A percentile compares a stretch with the other conserved stretches of the same genome.
Conservation (phyloP, 2,329 filamentous ascomycete species). For the Beauveria varroae region DNA sequence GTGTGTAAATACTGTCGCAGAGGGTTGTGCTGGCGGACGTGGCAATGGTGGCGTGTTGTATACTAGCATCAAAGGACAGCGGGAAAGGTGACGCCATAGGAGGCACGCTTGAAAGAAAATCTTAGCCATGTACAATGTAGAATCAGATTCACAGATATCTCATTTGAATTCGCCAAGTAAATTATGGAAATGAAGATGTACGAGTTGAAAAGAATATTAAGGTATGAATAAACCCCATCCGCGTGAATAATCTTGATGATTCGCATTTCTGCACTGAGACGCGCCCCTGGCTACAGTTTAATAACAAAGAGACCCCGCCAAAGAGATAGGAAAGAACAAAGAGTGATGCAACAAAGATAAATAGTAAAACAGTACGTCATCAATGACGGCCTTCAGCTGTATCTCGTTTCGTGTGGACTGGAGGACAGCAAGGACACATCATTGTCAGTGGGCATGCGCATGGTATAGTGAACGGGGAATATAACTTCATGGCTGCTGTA, state of each 20-base stretch:
- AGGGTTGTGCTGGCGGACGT: background rate
- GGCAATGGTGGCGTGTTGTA: background rate
- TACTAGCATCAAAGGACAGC: background rate
- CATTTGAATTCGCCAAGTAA: background rate
- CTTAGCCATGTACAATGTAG: constrained; percentile 2
- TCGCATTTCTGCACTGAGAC: too few relatives aligned
- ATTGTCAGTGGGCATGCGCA: too few relatives aligned
- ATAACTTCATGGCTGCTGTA: too few relatives aligned
- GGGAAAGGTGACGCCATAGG: background rate
- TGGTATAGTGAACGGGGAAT: too few relatives aligned
- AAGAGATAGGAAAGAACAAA: background rate
- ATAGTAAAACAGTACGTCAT: background rate
- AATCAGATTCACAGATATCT: background rate
- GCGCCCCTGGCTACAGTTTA: background rate
- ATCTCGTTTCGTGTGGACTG: background rate
- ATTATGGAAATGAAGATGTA: too few relatives aligned
- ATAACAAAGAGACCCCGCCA: background rate
- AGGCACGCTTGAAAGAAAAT: background rate
- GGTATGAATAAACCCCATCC: too few relatives aligned
- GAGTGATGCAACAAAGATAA: background rate
- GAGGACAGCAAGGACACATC: background rate
- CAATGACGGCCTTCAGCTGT: background rate
- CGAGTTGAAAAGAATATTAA: background rate
- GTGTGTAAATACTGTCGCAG: background rate
- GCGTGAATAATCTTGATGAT: too few relatives aligned